Base-by-base conservation (phyloP, 345 rosid species). In the Kandelia obovata region DNA sequence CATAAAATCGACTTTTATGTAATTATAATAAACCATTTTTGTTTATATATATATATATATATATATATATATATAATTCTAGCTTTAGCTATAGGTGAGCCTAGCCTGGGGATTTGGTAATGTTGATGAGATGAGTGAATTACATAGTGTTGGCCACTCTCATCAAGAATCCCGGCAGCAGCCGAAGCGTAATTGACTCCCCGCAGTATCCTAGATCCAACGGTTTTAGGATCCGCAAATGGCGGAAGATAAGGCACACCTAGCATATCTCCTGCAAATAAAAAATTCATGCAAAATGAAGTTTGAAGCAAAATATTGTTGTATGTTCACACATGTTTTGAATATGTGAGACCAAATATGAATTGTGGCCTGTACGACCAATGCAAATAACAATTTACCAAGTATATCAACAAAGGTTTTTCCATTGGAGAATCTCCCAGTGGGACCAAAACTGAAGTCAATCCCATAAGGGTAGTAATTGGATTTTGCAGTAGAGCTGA, bases 191-290 rank as follows among this genome's bases (percentile, higher is more conserved):
- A 76, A 61, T 66, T 76, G 16, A 71, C 72, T 47, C 79, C 79
- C 1, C 75, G 65, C 19, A 71, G 58, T 61, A 76, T 21, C 57
- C 56, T 83, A 16, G 31, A 52, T 61, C 94, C 98, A 21, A 46
- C 15, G 21, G 97, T 78, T 61, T 68, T 76, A 19, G 96, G 92
- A 79, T 91, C 86, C 4, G 96, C 87, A 71, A 79, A 89, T 28
- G 91, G 60, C 16, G 81, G 82, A 53, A 94, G 96, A 56, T 84
- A 58, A 8, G 60, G 28, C 64, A 66, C 64, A 10, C 79, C 75
- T 13, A 76, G 9, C 55, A 46, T 43, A 34, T 76, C 79, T 15
- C 75, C 79, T 76, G 68, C 62, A 57, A 55, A 19, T 5, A 9
- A 43, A 43, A 13, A 43, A 11, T 13, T 3, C 15, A 11, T 34